Evolutionary conservation across 1,284 basidiomycete genomes (phyloP), one percentile per base, ranked within the genome.

Genomic region (Apiotrichum montevideense): DNA sequence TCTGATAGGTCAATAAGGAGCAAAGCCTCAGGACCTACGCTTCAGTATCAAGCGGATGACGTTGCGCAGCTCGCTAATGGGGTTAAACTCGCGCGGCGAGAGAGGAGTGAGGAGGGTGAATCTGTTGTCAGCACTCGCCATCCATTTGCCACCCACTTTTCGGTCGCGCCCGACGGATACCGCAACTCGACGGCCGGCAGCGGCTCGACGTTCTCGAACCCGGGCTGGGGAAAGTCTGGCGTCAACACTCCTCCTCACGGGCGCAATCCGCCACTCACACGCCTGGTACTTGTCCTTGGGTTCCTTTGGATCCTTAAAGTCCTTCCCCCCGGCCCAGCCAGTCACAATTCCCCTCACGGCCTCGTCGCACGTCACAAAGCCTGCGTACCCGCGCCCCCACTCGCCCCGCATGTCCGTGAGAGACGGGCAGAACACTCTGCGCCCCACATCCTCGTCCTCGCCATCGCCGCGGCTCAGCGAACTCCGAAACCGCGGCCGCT

Each of bases 31-130:
- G 37, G 5, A 66, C 73, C 63, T 46, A 76, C 74, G 66, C 45
- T 72, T 66, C 15, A 77, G 58, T 40, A 77, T 74, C 14, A 67
- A 46, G 11, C 66, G 59, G 0, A 76, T 55, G 9, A 69, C 66
- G 14, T 60, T 67, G 35, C 76, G 58, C 3, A 79, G 59, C 59
- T 79, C 78, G 52, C 69, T 66, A 11, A 79, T 70, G 1, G 78
- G 78, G 51, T 73, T 67, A 64, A 75, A 79, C 62, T 79, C 78
- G 53, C 77, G 64, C 3, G 68, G 50, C 1, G 68, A 64, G 13
- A 61, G 67, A 2, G 77, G 74, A 0, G 66, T 67, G 6, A 79
- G 64, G 0, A 79, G 63, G 1, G 70, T 58, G 44, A 77, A 78
- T 29, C 76, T 7, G 4, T 47, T 39, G 1, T 4, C 13, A 46